Evolutionary conservation across 2,329 filamentous ascomycete species (phyloP).

Genomic region (Paramyrothecium sp.): DNA sequence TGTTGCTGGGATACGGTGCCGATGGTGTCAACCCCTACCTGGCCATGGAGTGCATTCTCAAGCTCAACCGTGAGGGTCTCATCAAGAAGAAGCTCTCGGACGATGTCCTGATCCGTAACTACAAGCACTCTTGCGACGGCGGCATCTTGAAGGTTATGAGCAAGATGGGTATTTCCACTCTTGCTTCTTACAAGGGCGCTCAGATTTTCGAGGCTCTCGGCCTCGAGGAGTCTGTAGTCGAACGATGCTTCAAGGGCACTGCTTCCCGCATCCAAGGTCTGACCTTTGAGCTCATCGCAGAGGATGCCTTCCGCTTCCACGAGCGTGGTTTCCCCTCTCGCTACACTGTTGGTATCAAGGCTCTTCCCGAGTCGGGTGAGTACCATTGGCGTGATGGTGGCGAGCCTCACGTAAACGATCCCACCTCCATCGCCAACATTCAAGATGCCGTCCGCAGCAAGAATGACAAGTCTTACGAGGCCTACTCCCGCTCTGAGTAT

Average conservation of each 20-base stretch:
- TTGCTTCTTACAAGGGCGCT: slow-evolving; percentile 95
- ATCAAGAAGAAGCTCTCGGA: slow-evolving; percentile 87
- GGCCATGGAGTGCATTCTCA: slow-evolving; percentile 93
- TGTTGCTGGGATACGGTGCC: slow-evolving; percentile 92
- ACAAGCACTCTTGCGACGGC: slow-evolving; percentile 94
- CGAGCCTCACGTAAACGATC: slow-evolving; percentile 93
- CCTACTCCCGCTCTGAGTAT: slow-evolving; percentile 89
- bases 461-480: slow-evolving; percentile 98
- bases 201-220: slow-evolving; percentile 97
- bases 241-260: slow-evolving; percentile 92
- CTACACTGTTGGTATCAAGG: slow-evolving; percentile 72
- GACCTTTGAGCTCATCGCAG: slow-evolving; percentile 89
- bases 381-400: slow-evolving; percentile 98
- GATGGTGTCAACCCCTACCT: slow-evolving; percentile 95
- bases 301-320: slow-evolving; percentile 92
- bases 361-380: slow-evolving; percentile 88
- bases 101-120: slow-evolving; percentile 86
- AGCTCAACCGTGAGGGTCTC: slow-evolving; percentile 90
- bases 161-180: slow-evolving; percentile 98
- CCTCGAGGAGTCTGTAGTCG: slow-evolving; percentile 87
- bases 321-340: slow-evolving; percentile 88
- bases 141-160: slow-evolving; percentile 99
- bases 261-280: slow-evolving; percentile 92
- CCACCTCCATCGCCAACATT: slow-evolving; percentile 91
- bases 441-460: slow-evolving; percentile 95